Evolutionary conservation across 2,329 filamentous ascomycete genomes (phyloP), one percentile per base, ranked within the genome.

Genomic region (Leptographium wingfieldii): DNA sequence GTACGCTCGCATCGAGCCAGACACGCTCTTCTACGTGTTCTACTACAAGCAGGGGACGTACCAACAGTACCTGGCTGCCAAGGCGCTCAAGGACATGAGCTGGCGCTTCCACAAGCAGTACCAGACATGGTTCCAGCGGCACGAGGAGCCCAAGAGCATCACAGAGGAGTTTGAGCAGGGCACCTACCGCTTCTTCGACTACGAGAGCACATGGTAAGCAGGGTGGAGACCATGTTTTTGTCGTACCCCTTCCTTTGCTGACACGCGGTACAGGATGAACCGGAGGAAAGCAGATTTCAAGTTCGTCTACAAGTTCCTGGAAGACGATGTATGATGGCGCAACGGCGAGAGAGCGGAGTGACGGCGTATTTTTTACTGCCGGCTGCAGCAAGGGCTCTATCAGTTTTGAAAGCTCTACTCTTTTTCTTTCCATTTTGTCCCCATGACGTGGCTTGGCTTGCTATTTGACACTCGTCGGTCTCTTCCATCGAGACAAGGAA

Each of bases 91-190:
- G 76, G 89, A 92, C 66, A 94, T 99, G 73, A 96, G 92, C 73
- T 99, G 94, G 94, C 83, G 94, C 60, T 99, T 99, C 72, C 94
- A 99, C 76, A 99, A 99, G 78, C 94, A 97, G 73, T 99, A 99
- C 71, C 94, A 96, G 73, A 99, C 94, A 1, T 99, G 94, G 94
- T 99, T 99, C 70, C 94, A 99, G 73, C 83, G 94, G 57, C 94
- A 99, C 66, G 94, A 99, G 70, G 94, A 99, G 76, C 94, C 94
- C 22, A 99, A 99, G 79, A 92, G 86, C 67, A 99, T 99, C 69
- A 97, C 94, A 0, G 94, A 99, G 73, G 94, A 99, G 74, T 97
- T 90, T 70, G 94, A 99, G 76, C 94, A 99, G 74, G 94, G 94
- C 64, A 99, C 94, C 29, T 99, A 99, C 77, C 86, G 94, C 57